Evolutionary conservation across 2,329 filamentous ascomycete genomes (phyloP).

Genomic region (Chrysoporthe austroafricana): DNA sequence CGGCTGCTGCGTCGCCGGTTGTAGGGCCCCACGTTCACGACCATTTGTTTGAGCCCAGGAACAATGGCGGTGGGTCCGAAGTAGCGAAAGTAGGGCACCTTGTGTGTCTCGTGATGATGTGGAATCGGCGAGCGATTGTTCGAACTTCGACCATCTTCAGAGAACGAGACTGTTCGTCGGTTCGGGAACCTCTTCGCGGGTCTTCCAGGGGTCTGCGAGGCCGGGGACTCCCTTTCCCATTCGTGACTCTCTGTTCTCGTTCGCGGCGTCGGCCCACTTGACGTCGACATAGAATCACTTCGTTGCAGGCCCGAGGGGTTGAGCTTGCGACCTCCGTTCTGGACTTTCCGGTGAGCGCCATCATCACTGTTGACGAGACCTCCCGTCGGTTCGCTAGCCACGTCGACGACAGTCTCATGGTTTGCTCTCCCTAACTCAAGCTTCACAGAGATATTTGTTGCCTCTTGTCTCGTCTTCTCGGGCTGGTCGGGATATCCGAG

Average conservation of each 20-base stretch:
- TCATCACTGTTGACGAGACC: constrained; percentile 43
- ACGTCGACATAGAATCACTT: constrained; percentile 32
- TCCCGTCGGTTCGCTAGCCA: constrained; percentile 38
- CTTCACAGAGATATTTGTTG: constrained; percentile 25
- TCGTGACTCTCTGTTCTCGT: constrained; percentile 32
- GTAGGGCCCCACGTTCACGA: constrained; percentile 67
- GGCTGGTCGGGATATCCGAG: constrained; percentile 65
- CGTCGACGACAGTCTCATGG: constrained; percentile 20
- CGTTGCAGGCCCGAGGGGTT: constrained; percentile 27
- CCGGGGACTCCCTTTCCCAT: constrained; percentile 33
- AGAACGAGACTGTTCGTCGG: constrained; percentile 43
- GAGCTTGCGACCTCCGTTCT: constrained; percentile 29
- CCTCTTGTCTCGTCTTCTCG: constrained; percentile 48
- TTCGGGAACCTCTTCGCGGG: constrained; percentile 29
- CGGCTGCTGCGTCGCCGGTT: constrained; percentile 64
- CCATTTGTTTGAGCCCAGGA: constrained; percentile 92
- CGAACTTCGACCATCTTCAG: constrained; percentile 45
- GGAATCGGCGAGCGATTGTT: constrained; percentile 49
- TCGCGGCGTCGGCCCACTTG: constrained; percentile 25
- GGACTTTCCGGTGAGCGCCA: constrained; percentile 36
- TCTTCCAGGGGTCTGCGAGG: constrained; percentile 27
- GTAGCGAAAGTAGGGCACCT: constrained; percentile 87
- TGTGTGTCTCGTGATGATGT: constrained; percentile 59
- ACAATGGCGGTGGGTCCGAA: constrained; percentile 91
- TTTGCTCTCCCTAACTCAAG: constrained; percentile 29